Evolutionary conservation across 2,329 filamentous ascomycete species (phyloP).

Genomic region (Clarireedia monteithiana): DNA sequence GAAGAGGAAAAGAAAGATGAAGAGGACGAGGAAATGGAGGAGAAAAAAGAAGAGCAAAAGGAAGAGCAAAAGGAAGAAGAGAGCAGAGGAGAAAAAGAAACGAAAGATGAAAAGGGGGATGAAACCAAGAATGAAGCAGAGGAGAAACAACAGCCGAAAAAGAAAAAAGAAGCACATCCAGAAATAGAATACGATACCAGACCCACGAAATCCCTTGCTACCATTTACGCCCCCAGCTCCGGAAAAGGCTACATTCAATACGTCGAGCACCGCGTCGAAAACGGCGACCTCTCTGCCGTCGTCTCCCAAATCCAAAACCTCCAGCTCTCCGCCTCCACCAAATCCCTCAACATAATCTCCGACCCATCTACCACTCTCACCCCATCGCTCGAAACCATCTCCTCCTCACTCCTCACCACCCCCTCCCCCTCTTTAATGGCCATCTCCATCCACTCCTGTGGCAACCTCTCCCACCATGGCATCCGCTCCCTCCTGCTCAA

Average conservation of each 20-base stretch:
- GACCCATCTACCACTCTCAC: neutral
- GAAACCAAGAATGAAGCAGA: no score
- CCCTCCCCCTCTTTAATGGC: slow-evolving; percentile 54
- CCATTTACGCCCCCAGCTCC: slow-evolving; percentile 47
- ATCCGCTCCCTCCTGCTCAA: slow-evolving; percentile 82
- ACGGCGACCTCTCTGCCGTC: slow-evolving; percentile 63
- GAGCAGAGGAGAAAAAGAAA: no score
- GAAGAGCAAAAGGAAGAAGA: neutral
- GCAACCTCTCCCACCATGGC: slow-evolving; percentile 92
- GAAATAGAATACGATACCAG: slow-evolving; percentile 38
- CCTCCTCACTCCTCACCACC: neutral
- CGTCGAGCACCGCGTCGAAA: slow-evolving; percentile 64
- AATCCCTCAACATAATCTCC: neutral
- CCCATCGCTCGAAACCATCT: neutral
- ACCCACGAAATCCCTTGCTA: slow-evolving; percentile 41
- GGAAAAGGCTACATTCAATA: slow-evolving; percentile 69
- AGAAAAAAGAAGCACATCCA: neutral
- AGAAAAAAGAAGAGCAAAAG: no score
- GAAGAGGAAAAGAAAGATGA: no score
- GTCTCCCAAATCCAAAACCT: slow-evolving; percentile 52
- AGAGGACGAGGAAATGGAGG: no score
- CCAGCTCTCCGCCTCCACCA: slow-evolving; percentile 16
- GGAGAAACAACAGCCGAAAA: slow-evolving; percentile 14
- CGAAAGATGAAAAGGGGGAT: no score
- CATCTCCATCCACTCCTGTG: slow-evolving; percentile 93